These are phyloP conservation scores for Tricholoma terreum DNA, from an alignment of 768 basidiomycete genomes.

Conservation along the genomic window DNA sequence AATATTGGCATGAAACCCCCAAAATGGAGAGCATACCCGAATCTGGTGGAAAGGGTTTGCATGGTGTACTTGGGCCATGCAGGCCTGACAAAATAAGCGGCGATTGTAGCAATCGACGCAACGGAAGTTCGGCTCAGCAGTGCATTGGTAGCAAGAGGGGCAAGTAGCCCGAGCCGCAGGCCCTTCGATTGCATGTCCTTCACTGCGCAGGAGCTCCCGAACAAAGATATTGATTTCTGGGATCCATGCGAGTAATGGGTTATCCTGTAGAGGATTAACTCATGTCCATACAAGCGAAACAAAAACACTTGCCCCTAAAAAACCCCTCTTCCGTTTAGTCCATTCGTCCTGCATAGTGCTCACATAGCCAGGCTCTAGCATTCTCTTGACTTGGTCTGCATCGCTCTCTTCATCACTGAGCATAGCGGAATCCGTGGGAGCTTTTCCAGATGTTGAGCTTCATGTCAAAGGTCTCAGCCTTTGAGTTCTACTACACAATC, in stretches of 20 bases:
- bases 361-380: no score
- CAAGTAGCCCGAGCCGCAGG: no score
- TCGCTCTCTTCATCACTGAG: no score
- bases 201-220: not conserved
- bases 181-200: not conserved
- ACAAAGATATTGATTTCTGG: not conserved
- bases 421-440: no score
- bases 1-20: not conserved
- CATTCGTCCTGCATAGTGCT: not conserved
- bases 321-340: not conserved
- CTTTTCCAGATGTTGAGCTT: no score
- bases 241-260: not conserved
- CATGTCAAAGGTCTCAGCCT: no score
- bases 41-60: not conserved
- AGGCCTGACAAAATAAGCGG: not conserved
- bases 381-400: no score
- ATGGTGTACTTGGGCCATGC: not conserved
- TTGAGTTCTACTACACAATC: conserved; percentile 12
- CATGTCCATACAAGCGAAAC: no score
- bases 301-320: not conserved
- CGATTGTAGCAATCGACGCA: not conserved
- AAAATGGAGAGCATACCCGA: not conserved
- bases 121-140: not conserved
- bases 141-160: no score
- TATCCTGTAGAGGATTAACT: not conserved